These are phyloP conservation scores for Straminergon stramineum DNA, from an alignment of 225 moss, liverwort and hornwort species.

Conservation along the genomic window DNA sequence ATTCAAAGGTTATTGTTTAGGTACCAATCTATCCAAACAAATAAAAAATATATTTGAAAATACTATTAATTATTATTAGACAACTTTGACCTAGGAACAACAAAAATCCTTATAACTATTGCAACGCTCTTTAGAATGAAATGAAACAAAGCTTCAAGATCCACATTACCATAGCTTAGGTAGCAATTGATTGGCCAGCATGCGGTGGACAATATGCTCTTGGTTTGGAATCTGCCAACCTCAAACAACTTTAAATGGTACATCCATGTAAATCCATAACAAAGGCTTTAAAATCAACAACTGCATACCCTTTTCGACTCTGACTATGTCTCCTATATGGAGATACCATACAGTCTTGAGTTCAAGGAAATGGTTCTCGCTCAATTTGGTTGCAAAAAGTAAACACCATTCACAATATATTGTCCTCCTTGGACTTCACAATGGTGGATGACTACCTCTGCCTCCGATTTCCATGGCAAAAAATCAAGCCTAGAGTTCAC, in stretches of 20 bases:
- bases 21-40: not conserved
- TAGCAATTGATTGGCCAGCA: slow-evolving; percentile 72
- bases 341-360: not conserved
- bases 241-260: not conserved
- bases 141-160: not conserved
- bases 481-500: too few species aligned
- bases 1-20: not conserved
- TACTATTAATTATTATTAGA: too few species aligned
- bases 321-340: not conserved
- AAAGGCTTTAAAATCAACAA: not conserved
- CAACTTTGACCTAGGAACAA: not conserved
- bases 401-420: not conserved
- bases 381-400: not conserved
- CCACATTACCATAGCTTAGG: slow-evolving; percentile 70
- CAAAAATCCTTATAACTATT: not conserved
- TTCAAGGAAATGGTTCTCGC: not conserved
- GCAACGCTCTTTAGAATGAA: not conserved
- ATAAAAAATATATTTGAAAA: not conserved
- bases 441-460: too few species aligned
- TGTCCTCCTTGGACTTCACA: not conserved
- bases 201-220: slow-evolving; percentile 92
- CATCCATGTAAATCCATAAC: not conserved
- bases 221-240: slow-evolving; percentile 40
- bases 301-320: not conserved
- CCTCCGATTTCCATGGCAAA: too few species aligned